A percentile compares a stretch with the other conserved stretches of the same genome.
These are phyloP conservation scores for Verticillium isaacii DNA, from an alignment of 2,329 filamentous ascomycete genomes.

Conservation along the genomic window DNA sequence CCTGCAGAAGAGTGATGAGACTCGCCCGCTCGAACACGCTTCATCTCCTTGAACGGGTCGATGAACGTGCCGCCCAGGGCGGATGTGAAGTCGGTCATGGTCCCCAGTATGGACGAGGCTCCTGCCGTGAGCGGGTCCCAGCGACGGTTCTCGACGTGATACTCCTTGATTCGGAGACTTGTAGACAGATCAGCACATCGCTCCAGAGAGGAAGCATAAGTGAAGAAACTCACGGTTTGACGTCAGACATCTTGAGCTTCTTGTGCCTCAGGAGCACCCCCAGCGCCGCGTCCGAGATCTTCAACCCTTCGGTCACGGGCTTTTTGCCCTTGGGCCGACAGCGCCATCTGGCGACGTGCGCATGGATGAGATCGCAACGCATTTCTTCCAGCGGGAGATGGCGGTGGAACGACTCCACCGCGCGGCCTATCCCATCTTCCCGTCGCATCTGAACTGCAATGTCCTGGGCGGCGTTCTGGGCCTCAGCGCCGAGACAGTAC, in stretches of 20 bases:
- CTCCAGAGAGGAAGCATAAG: conserved; percentile 28
- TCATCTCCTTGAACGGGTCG: conserved; percentile 10
- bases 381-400: conserved; percentile 26
- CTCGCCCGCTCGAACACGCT: neutral
- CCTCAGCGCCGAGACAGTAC: conserved; percentile 23
- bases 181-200: conserved; percentile 20
- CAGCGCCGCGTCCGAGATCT: too few relatives aligned
- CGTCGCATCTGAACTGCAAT: conserved; percentile 27
- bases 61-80: conserved; percentile 12
- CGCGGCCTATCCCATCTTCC: conserved; percentile 20
- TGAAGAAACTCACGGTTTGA: conserved; percentile 17
- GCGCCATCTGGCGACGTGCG: conserved; percentile 48
- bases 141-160: conserved; percentile 25
- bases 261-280: neutral
- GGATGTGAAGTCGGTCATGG: conserved; percentile 6
- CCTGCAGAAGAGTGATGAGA: neutral
- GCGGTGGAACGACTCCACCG: conserved; percentile 33
- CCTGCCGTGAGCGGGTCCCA: conserved; percentile 26
- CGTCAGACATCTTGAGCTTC: conserved; percentile 21
- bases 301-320: too few relatives aligned
- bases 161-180: conserved; percentile 33
- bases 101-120: conserved; percentile 12
- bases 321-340: conserved; percentile 23
- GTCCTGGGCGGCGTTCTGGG: conserved; percentile 21
- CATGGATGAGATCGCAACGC: conserved; percentile 28